Base-by-base conservation (phyloP, 306 rosid species). In the Dalbergia cochinchinensis region DNA sequence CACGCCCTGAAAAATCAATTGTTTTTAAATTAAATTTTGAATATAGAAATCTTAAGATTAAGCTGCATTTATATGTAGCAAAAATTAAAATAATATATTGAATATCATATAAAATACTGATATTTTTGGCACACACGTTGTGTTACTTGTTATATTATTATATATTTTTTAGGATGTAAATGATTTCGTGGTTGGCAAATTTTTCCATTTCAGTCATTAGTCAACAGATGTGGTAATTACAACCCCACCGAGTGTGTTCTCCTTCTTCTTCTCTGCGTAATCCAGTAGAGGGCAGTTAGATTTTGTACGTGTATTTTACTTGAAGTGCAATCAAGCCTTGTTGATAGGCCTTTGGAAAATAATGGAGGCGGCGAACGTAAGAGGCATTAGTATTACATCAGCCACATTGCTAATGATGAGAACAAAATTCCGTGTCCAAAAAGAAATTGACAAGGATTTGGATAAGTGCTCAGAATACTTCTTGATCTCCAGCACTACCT, bases 351-450 rank as follows among this genome's bases (percentile, higher is more conserved):
- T 58, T 20, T 20, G 22, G 22, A 20, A 20, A 20, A 20, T 20
- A 58, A 58, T 20, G 35, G 20, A 3, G 64, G 35, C 34, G 63
- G 63, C 34, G 34, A 58, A 55, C 18, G 19, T n/a, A 5, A 53
- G 8, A 15, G 19, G 57, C 15, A 1, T 6, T 3, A 7, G 47
- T 48, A 59, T 12, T 22, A 59, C 3, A 59, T 59, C 64, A 59
- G 15, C 34, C 35, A 20, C 22, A 59, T 59, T 59, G 64, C n/a
- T 59, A 59, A 59, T 59, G 64, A 59, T 59, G 34, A 59, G 64
- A 59, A 59, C 34, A 59, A 9, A 22, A 59, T 10, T 22, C 35
- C 35, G 64, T 20, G 64, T 59, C 64, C 34, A 22, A 20, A 16
- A 59, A 39, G 37, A 67, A 67, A 19, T 33, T 44, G 10, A 19